Evolutionary conservation across 208 protist species (phyloP).

Genomic region (Leishmania arabica): DNA sequence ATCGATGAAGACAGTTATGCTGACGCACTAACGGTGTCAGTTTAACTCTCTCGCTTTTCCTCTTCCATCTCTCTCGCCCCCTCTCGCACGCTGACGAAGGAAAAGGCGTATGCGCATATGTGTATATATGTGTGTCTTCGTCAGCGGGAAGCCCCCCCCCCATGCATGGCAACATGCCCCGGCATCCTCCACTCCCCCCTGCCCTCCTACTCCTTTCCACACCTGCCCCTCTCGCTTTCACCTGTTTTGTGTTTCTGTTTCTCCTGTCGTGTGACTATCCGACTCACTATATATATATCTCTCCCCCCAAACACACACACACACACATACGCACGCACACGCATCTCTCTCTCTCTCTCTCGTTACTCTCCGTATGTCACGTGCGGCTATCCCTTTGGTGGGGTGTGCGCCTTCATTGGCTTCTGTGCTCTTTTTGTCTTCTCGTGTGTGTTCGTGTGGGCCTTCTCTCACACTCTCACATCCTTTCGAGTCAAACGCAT

Average conservation of each 20-base stretch:
- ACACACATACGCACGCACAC: neutral
- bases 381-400: neutral
- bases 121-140: neutral
- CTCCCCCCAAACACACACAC: neutral
- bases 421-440: neutral
- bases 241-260: neutral
- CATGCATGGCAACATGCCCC: neutral
- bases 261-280: neutral
- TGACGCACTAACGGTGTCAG: neutral
- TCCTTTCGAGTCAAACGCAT: too few relatives aligned
- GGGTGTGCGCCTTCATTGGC: neutral
- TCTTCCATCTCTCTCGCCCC: neutral
- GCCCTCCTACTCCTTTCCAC: neutral
- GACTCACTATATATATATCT: neutral
- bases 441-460: neutral
- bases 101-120: neutral
- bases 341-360: neutral
- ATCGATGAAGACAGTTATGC: neutral
- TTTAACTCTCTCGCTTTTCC: constrained; percentile 10
- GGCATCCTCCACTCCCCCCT: neutral
- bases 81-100: neutral
- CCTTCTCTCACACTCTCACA: too few relatives aligned
- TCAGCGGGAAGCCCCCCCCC: neutral
- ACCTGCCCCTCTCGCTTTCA: neutral
- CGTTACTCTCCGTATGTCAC: neutral